Evolutionary conservation across 1,139 yeast species (phyloP).

Genomic region (Kurtzmaniella quercitrusa): DNA sequence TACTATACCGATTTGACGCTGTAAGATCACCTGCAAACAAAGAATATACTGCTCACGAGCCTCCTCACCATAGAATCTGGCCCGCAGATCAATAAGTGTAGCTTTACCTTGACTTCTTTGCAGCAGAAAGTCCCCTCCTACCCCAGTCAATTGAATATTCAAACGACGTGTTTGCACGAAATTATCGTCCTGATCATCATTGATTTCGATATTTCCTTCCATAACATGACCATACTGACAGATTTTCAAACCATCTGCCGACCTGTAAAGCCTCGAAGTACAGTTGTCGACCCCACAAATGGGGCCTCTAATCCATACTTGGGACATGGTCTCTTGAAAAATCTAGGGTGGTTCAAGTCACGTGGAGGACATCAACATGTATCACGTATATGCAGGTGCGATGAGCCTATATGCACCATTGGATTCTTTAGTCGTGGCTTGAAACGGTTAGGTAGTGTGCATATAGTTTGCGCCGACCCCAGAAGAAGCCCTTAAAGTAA

Average conservation of each 20-base stretch:
- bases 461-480: neutral
- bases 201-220: constrained; percentile 74
- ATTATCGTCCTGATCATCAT: constrained; percentile 66
- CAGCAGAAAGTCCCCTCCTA: constrained; percentile 17
- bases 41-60: constrained; percentile 46
- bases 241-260: constrained; percentile 69
- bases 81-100: constrained; percentile 9
- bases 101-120: constrained; percentile 14
- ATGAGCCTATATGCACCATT: no score
- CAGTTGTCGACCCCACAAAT: constrained; percentile 90
- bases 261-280: constrained; percentile 68
- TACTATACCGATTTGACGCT: constrained; percentile 35
- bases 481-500: neutral
- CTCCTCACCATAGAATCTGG: constrained; percentile 46
- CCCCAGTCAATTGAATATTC: constrained; percentile 29
- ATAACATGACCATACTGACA: constrained; percentile 90
- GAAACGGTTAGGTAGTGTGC: neutral
- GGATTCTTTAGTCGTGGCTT: no score
- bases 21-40: constrained; percentile 54
- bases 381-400: no score
- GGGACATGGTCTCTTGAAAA: constrained; percentile 22
- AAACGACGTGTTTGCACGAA: constrained; percentile 48
- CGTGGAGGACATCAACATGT: neutral
- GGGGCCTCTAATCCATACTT: constrained; percentile 63
- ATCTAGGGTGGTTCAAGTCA: neutral